Conservation (phyloP, 805 yeast species). For the Starmerella bombi region DNA sequence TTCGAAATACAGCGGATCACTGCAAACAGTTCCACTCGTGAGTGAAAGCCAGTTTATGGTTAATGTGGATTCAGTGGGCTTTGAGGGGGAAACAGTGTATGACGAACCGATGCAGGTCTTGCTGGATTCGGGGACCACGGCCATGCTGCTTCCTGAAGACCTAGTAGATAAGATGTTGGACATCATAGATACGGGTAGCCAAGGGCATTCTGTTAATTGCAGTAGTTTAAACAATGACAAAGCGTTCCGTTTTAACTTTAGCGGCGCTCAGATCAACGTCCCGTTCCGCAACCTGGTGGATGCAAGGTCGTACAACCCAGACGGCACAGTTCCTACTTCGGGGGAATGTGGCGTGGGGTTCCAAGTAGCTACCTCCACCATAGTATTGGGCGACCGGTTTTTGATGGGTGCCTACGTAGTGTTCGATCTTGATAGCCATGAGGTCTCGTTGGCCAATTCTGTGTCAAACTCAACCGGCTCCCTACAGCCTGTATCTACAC, state of each 20-base stretch:
- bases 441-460: constrained; percentile 42
- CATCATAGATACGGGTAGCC: constrained; percentile 14
- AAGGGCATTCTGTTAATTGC: constrained; percentile 18
- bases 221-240: not conserved
- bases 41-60: constrained; percentile 3
- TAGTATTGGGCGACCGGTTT: constrained; percentile 51
- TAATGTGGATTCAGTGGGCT: constrained; percentile 1
- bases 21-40: constrained; percentile 27
- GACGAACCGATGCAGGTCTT: constrained; percentile 30
- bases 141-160: constrained; percentile 31
- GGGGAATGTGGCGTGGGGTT: constrained; percentile 15
- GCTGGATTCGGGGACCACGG: constrained; percentile 41
- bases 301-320: not conserved
- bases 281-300: constrained; percentile 8
- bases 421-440: constrained; percentile 44
- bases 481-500: constrained; percentile 19
- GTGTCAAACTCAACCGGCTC: constrained; percentile 24
- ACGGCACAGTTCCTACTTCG: constrained; percentile 2
- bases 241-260: constrained; percentile 9
- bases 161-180: constrained; percentile 2
- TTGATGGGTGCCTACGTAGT: constrained; percentile 51
- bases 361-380: constrained; percentile 8
- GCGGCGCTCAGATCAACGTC: constrained; percentile 12
- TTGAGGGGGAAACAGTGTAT: constrained; percentile 4
- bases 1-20: constrained; percentile 30